Base-by-base conservation (phyloP, 1,139 yeast species). In the Pichia sp. region DNA sequence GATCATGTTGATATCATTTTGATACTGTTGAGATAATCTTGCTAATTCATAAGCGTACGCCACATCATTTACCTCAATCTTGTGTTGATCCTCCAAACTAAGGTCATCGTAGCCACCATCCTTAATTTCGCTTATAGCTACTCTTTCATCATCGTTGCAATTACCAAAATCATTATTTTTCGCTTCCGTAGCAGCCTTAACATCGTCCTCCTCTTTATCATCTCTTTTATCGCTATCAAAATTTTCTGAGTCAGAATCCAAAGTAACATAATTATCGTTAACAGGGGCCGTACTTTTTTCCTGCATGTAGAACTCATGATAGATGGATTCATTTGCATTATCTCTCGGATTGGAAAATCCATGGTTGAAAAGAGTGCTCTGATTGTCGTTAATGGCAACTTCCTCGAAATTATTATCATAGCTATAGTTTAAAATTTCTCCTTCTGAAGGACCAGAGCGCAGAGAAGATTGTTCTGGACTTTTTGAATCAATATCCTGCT, bases 161-260 rank as follows among this genome's bases (percentile, higher is more conserved):
- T 2, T 20, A 20, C 24, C 24, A 20, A 20, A 20, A 3, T 20
- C 24, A 20, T 20, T 20, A 20, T 2, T 20, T 20, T 20, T 20
- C 24, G 24, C 24, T 20, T 20, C 24, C 24, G 24, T 20, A 20
- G 24, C 24, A 31, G 27, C 41, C 8, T 5, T 30, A 17, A 16
- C 12, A 10, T 29, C 29, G 24, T 30, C 48, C n/a, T 49, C 42
- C 36, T 20, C 47, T 2, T 12, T 50, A 34, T 47, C 49, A 46
- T n/a, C 43, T 10, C 9, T 41, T 33, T 29, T 29, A 27, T 42
- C 52, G 10, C 27, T n/a, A 20, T 12, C 29, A 46, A 43, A 50
- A n/a, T 46, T 33, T 14, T 51, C 53, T 5, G 53, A 51, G 2
- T 46, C 53, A 27, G 53, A 51, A 41, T 46, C 53, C 27, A 51